Conservation (phyloP, 202 grass and related monocot genomes). For the Sporobolus alterniflorus region DNA sequence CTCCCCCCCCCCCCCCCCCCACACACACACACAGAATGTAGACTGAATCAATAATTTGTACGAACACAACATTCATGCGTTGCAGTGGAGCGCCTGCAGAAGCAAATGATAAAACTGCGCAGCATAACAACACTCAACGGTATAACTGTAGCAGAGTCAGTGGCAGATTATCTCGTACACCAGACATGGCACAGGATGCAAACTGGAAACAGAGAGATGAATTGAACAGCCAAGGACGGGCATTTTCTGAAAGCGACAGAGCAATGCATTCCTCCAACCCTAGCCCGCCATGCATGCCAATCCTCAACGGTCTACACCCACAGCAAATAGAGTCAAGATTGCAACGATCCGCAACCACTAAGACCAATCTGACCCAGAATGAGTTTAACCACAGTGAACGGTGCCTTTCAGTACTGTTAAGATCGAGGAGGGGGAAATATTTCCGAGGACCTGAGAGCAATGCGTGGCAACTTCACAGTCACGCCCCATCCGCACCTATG, state of each 20-base stretch:
- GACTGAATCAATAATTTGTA: not conserved
- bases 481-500: slow-evolving; percentile 5
- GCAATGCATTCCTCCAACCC: slow-evolving; percentile 26
- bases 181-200: not conserved
- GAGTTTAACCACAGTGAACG: not conserved
- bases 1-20: too few relatives aligned
- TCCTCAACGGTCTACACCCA: slow-evolving; percentile 3
- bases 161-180: slow-evolving; percentile 25
- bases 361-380: slow-evolving; percentile 2
- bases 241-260: slow-evolving; percentile 32
- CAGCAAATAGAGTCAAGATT: not conserved
- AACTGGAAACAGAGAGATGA: slow-evolving; percentile 23
- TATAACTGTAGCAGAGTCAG: slow-evolving; percentile 25
- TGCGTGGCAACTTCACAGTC: too few relatives aligned
- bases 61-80: slow-evolving; percentile 6
- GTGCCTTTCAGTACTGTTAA: slow-evolving; percentile 14
- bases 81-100: not conserved
- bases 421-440: too few relatives aligned
- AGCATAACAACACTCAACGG: slow-evolving; percentile 1
- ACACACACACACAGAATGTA: too few relatives aligned
- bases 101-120: not conserved
- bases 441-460: too few relatives aligned
- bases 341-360: not conserved
- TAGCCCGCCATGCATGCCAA: slow-evolving; percentile 17
- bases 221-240: slow-evolving; percentile 23